Conservation (phyloP, 106 monocot species). For the Narthecium ossifragum region DNA sequence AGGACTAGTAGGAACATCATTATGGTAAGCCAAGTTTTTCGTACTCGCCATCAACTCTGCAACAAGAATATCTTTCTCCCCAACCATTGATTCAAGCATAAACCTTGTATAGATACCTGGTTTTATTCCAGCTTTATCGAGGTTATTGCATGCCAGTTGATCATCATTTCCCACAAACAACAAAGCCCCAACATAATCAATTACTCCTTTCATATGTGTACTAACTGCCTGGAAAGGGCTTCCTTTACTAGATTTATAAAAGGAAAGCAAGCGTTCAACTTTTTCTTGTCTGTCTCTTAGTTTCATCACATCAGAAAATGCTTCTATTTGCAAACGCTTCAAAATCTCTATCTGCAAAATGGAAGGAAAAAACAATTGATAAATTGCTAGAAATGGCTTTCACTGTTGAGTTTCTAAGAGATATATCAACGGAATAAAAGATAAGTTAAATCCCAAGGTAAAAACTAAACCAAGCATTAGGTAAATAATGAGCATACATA, state of each 20-base stretch:
- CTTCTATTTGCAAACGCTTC: conserved; percentile 75
- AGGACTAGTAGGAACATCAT: conserved; percentile 30
- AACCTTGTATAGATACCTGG: conserved; percentile 66
- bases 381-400: no score
- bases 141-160: conserved; percentile 15
- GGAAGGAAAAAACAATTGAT: not conserved
- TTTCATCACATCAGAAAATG: conserved; percentile 80
- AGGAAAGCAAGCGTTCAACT: conserved; percentile 49
- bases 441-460: no score
- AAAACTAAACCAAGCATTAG: no score
- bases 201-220: conserved; percentile 53
- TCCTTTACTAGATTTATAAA: conserved; percentile 41
- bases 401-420: no score
- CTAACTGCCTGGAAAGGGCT: conserved; percentile 46
- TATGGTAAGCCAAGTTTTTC: conserved; percentile 14
- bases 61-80: conserved; percentile 47
- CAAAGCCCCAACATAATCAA: conserved; percentile 48
- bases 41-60: conserved; percentile 43
- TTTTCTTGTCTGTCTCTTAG: conserved; percentile 73
- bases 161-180: conserved; percentile 32
- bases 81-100: conserved; percentile 60
- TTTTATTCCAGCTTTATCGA: conserved; percentile 37
- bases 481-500: no score
- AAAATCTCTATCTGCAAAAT: conserved; percentile 59
- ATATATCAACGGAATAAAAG: no score